These are phyloP conservation scores for Rhodamnia argentea DNA, from an alignment of 345 rosid genomes.

Conservation along the genomic window DNA sequence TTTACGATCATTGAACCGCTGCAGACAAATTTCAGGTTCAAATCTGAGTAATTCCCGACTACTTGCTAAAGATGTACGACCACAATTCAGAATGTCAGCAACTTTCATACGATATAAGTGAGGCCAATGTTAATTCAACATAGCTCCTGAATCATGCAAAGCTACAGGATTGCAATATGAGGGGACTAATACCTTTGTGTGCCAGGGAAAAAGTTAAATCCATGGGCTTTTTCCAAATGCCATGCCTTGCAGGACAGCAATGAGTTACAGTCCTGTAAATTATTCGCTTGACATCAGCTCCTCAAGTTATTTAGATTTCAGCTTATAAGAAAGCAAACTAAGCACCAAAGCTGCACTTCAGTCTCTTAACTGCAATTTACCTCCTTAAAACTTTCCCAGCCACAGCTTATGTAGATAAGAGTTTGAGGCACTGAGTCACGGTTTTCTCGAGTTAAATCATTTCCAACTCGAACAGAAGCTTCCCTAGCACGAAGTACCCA, in stretches of 20 bases:
- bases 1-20: background rate
- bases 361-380: constrained; percentile 18
- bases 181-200: constrained; percentile 55
- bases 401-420: constrained; percentile 91
- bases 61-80: background rate
- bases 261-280: constrained; percentile 65
- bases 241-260: constrained; percentile 61
- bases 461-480: constrained; percentile 59
- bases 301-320: background rate
- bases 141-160: background rate
- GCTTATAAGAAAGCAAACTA: background rate
- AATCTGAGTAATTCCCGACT: background rate
- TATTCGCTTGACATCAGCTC: constrained; percentile 1
- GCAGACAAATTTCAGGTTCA: background rate
- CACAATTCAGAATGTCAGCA: background rate
- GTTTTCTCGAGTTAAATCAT: constrained; percentile 27
- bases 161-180: background rate
- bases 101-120: background rate
- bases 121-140: background rate
- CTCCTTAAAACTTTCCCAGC: constrained; percentile 98
- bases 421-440: constrained; percentile 52
- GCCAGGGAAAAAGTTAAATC: constrained; percentile 91
- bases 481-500: constrained; percentile 87
- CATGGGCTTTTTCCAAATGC: constrained; percentile 79
- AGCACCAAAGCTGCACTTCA: background rate